Conservation (phyloP, 352 stramenopile genomes). For the Globisporangium perplexum region DNA sequence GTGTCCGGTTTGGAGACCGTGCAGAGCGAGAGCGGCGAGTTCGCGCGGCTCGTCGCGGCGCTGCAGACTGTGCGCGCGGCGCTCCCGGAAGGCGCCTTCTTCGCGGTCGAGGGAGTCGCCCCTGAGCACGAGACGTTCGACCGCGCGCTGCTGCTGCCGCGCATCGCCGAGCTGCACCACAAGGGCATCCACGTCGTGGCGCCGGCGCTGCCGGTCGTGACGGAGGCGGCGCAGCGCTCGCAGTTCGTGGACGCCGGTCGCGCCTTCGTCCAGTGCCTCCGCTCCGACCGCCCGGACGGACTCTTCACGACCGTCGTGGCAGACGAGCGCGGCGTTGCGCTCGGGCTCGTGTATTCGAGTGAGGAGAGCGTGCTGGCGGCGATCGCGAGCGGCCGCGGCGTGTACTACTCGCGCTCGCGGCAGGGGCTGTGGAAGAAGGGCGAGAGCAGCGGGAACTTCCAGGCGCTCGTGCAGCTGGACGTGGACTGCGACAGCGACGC, state of each 20-base stretch:
- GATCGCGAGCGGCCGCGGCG: constrained; percentile 82
- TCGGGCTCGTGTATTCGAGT: constrained; percentile 95
- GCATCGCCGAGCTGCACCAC: constrained; percentile 55
- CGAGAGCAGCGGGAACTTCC: constrained; percentile 92
- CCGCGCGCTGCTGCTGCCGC: constrained; percentile 21
- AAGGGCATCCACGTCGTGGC: constrained; percentile 57
- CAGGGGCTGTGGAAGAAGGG: constrained; percentile 92
- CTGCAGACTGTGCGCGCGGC: constrained; percentile 32
- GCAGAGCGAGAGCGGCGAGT: constrained; percentile 14
- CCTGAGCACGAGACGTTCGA: constrained; percentile 17
- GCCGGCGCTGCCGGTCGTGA: constrained; percentile 18
- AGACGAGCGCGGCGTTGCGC: constrained; percentile 81
- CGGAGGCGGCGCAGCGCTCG: constrained; percentile 14
- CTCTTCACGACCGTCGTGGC: constrained; percentile 94
- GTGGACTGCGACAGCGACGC: constrained; percentile 96
- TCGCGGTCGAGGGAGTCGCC: constrained; percentile 42
- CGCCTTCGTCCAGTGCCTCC: constrained; percentile 74
- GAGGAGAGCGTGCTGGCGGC: constrained; percentile 88
- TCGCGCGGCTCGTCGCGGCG: constrained; percentile 16
- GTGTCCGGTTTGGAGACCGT: constrained; percentile 13
- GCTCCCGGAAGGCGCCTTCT: constrained; percentile 42
- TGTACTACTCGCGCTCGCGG: constrained; percentile 95
- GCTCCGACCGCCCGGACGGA: constrained; percentile 87
- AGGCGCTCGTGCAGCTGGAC: constrained; percentile 91
- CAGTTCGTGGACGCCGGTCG: constrained; percentile 28